Percentiles rank a stretch among this genome's conserved stretches.
phyloP scores from a whole-genome alignment of 2,329 filamentous ascomycete genomes.

The Beauveria scarabaeidicola region DNA sequence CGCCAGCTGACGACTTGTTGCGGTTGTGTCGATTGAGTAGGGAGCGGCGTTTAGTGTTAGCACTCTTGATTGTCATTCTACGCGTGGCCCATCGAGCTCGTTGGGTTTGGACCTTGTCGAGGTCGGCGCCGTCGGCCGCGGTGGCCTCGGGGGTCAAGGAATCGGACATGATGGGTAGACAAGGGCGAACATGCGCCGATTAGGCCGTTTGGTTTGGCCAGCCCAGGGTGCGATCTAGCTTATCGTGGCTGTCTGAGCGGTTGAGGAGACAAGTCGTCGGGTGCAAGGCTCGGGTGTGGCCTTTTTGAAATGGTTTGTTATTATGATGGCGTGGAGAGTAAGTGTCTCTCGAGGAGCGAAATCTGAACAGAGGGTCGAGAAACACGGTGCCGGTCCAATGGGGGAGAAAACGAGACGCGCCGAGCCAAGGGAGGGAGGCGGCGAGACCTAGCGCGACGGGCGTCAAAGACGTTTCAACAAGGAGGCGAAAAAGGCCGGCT shows the following conservation, averaged over 20 bases:
- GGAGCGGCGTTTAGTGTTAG: slow-evolving; percentile 69
- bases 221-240: neutral
- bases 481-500: neutral
- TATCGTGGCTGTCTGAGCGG: slow-evolving; percentile 1
- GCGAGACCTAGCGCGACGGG: neutral
- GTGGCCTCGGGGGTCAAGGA: slow-evolving; percentile 20
- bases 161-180: slow-evolving; percentile 24
- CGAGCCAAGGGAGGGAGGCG: slow-evolving; percentile 2
- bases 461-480: neutral
- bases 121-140: slow-evolving; percentile 16
- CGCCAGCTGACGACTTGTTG: slow-evolving; percentile 49
- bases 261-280: neutral
- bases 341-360: neutral
- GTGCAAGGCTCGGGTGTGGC: neutral
- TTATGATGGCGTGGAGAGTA: neutral
- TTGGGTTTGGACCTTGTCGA: slow-evolving; percentile 42
- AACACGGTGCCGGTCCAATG: neutral
- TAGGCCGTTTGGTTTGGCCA: slow-evolving; percentile 10
- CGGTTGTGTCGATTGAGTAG: slow-evolving; percentile 70
- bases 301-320: neutral
- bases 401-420: slow-evolving; percentile 5
- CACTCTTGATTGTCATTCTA: slow-evolving; percentile 67
- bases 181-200: slow-evolving; percentile 10
- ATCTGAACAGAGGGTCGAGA: neutral
- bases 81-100: slow-evolving; percentile 95